A percentile compares a stretch with the other conserved stretches of the same genome.
Evolutionary conservation across 805 yeast species (phyloP).

Genomic region (Ogataea parapolymorpha): DNA sequence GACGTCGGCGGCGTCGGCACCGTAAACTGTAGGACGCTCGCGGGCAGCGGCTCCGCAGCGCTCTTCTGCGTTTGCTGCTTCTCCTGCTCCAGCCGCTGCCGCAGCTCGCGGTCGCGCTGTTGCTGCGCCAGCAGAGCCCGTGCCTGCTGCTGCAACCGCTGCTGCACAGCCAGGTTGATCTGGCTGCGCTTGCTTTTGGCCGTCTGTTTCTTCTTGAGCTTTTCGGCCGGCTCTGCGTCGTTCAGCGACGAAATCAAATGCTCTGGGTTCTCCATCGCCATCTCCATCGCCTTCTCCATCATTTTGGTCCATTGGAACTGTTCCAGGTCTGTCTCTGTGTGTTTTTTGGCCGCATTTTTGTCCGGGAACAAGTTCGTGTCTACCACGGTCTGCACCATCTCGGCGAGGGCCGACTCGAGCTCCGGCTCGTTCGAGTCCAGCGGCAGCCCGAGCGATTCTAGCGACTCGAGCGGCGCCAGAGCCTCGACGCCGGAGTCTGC

Average conservation of each 20-base stretch:
- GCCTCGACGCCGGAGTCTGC: slow-evolving; percentile 15
- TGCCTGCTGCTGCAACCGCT: slow-evolving; percentile 21
- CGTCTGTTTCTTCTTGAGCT: slow-evolving; percentile 2
- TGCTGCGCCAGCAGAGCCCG: slow-evolving; percentile 16
- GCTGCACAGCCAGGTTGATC: slow-evolving; percentile 27
- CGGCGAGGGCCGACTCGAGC: slow-evolving; percentile 51
- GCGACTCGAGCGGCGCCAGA: slow-evolving; percentile 1
- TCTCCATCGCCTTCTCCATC: slow-evolving; percentile 69
- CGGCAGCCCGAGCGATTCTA: slow-evolving; percentile 5
- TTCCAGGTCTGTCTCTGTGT: slow-evolving; percentile 44
- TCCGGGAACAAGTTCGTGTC: slow-evolving; percentile 29
- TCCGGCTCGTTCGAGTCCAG: slow-evolving; percentile 30
- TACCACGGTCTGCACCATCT: slow-evolving; percentile 54
- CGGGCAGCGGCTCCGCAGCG: slow-evolving; percentile 9
- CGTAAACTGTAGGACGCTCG: slow-evolving; percentile 15
- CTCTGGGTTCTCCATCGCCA: slow-evolving; percentile 68
- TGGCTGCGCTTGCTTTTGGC: slow-evolving; percentile 5
- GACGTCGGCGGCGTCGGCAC: slow-evolving; percentile 16
- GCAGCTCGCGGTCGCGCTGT: slow-evolving; percentile 18
- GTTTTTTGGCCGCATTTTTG: slow-evolving; percentile 8
- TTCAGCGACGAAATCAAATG: slow-evolving; percentile 37
- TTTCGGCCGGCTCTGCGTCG: not conserved
- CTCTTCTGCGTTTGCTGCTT: slow-evolving; percentile 4
- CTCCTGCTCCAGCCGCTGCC: slow-evolving; percentile 12
- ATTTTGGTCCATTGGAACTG: slow-evolving; percentile 60